A percentile compares a stretch with the other conserved stretches of the same genome.
Evolutionary conservation across 73 alveolate genomes (phyloP).

Genomic region (Paraurostyla sp.): DNA sequence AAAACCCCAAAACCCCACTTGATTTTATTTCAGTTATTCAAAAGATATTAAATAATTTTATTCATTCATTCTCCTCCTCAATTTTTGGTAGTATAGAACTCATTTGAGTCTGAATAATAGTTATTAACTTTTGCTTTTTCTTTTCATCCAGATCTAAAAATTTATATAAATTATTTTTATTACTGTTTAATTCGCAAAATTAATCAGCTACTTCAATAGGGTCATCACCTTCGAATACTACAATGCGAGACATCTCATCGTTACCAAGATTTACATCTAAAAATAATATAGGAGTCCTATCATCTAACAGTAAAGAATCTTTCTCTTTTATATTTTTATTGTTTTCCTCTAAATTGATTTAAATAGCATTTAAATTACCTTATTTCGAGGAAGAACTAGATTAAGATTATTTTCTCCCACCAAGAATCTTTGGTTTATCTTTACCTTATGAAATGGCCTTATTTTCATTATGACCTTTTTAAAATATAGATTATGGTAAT

Average conservation of each 20-base stretch:
- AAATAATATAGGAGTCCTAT: constrained; percentile 57
- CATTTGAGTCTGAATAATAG: constrained; percentile 50
- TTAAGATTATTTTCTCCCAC: too few relatives aligned
- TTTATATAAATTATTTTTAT: background rate
- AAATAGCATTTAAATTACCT: background rate
- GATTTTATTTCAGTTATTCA: background rate
- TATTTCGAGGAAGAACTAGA: background rate
- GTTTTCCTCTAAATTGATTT: background rate
- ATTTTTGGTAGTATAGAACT: constrained; percentile 58
- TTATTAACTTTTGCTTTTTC: constrained; percentile 45
- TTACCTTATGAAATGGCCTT: too few relatives aligned
- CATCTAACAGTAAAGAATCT: constrained; percentile 25
- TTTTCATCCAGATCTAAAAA: constrained; percentile 49
- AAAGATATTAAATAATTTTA: background rate
- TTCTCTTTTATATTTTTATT: background rate
- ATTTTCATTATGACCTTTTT: too few relatives aligned
- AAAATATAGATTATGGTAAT: too few relatives aligned
- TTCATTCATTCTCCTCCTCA: constrained; percentile 66
- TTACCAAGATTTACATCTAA: constrained; percentile 66
- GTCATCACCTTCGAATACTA: constrained; percentile 62
- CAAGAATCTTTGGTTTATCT: too few relatives aligned
- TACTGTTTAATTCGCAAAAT: constrained; percentile 14
- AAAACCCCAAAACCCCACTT: constrained; percentile 19
- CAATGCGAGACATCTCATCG: constrained; percentile 54
- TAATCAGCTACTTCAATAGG: constrained; percentile 50